Conservation (phyloP, 2,329 filamentous ascomycete species). For the Zymoseptoria ardabiliae region DNA sequence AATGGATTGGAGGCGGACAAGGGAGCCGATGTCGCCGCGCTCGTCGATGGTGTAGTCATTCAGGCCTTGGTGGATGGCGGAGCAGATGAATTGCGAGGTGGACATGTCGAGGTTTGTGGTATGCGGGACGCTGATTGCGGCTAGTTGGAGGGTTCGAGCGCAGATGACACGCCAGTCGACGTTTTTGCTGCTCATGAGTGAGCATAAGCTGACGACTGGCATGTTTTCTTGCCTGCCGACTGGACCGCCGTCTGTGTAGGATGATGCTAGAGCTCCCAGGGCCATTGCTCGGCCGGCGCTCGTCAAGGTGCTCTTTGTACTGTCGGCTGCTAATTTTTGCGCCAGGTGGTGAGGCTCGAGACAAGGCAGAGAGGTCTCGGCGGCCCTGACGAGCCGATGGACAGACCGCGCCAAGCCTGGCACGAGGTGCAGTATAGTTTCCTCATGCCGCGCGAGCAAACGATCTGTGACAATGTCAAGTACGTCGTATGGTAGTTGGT, state of each 20-base stretch:
- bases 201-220: constrained; percentile 31
- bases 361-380: constrained; percentile 12
- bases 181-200: constrained; percentile 22
- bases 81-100: constrained; percentile 19
- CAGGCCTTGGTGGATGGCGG: constrained; percentile 41
- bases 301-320: constrained; percentile 33
- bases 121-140: constrained; percentile 1
- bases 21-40: constrained; percentile 81
- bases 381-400: constrained; percentile 9
- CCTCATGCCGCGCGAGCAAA: constrained; percentile 25
- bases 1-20: constrained; percentile 74
- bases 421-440: constrained; percentile 17
- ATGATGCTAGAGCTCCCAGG: constrained; percentile 31
- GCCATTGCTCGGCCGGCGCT: constrained; percentile 40
- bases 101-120: constrained; percentile 1
- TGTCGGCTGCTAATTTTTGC: constrained; percentile 23
- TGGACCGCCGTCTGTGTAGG: constrained; percentile 12
- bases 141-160: constrained; percentile 32
- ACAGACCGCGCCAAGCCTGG: constrained; percentile 18
- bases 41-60: constrained; percentile 89
- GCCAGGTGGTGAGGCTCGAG: constrained; percentile 14
- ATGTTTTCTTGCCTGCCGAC: constrained; percentile 11
- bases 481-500: constrained; percentile 2
- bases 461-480: constrained; percentile 19
- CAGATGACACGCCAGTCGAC: constrained; percentile 41